Evolutionary conservation across 768 basidiomycete species (phyloP), one percentile per base, ranked within the genome.

Genomic region (Hypholoma sublateritium): DNA sequence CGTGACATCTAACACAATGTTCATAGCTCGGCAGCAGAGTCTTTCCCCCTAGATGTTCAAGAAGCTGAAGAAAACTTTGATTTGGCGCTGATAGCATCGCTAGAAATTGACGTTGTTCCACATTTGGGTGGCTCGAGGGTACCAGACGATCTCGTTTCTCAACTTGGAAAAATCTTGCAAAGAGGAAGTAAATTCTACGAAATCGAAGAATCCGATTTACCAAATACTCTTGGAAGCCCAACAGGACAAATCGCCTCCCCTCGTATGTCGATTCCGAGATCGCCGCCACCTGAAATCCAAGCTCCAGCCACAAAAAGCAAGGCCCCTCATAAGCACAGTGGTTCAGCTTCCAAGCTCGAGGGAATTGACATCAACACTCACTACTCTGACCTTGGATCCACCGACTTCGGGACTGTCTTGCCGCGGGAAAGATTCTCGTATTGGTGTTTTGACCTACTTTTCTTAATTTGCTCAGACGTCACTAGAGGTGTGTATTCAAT

Each of bases 391-490:
- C 61, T 79, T 34, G 91, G 89, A 12, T 87, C 81, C 34, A 92
- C 91, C 2, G 81, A 81, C 37, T 69, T 73, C 9, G 83, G 82
- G 0, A 66, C 72, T 13, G 68, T 84, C 21, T 73, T 88, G 25
- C 87, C 89, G 1, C 76, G 93, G 37, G 94, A 95, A 68, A 80
- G 92, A 7, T 95, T 95, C 67, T 87, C 91, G 6, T 95, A 92
- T 73, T 95, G 93, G 93, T 94, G 91, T 66, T 88, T 95, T 55
- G 93, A 96, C 64, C 73, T 95, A 11, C 68, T 96, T 34, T 95
- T 95, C 70, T 67, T 89, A 60, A 77, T 95, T 28, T 95, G 91
- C 63, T 89, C 90, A 0, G 74, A 86, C 62, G 74, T 77, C 0
- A 83, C 82, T 1, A 78, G 76, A 71, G 88, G 90, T 87, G 57